A percentile compares a stretch with the other conserved stretches of the same genome.
Evolutionary conservation across 139 green algal genomes (phyloP).

Genomic region (Chlorella ohadii): DNA sequence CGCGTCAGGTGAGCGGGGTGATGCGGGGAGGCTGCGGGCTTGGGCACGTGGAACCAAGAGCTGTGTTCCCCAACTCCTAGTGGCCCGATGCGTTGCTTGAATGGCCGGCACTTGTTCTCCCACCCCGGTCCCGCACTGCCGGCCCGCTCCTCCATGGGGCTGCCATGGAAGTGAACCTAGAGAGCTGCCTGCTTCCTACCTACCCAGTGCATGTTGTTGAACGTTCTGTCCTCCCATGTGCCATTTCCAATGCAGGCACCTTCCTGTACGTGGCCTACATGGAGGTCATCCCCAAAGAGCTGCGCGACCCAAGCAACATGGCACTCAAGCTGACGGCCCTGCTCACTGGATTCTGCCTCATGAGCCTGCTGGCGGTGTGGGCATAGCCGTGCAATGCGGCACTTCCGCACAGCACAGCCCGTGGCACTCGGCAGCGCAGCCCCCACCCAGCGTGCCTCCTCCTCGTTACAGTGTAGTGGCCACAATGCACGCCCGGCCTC

Average conservation of each 20-base stretch:
- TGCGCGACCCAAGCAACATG: conserved; percentile 54
- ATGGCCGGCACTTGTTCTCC: too few relatives aligned
- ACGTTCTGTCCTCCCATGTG: background rate
- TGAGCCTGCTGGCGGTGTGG: conserved; percentile 85
- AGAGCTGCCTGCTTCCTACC: too few relatives aligned
- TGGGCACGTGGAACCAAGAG: too few relatives aligned
- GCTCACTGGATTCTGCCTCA: conserved; percentile 71
- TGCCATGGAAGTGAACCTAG: too few relatives aligned
- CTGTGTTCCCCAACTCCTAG: too few relatives aligned
- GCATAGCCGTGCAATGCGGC: conserved; percentile 48
- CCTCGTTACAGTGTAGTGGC: too few relatives aligned
- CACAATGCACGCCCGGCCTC: too few relatives aligned
- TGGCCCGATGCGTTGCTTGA: too few relatives aligned
- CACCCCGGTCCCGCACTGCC: too few relatives aligned
- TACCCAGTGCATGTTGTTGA: too few relatives aligned
- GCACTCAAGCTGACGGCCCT: conserved; percentile 68
- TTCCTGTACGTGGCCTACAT: conserved; percentile 90
- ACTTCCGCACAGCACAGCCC: background rate
- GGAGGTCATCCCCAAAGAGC: conserved; percentile 83
- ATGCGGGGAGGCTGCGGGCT: too few relatives aligned
- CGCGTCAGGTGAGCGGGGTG: background rate
- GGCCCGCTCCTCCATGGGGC: too few relatives aligned
- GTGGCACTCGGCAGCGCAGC: background rate
- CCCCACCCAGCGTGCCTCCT: background rate
- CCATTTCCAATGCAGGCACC: conserved; percentile 61